Evolutionary conservation across 2,329 filamentous ascomycete genomes (phyloP).

Genomic region (Nemania abortiva): DNA sequence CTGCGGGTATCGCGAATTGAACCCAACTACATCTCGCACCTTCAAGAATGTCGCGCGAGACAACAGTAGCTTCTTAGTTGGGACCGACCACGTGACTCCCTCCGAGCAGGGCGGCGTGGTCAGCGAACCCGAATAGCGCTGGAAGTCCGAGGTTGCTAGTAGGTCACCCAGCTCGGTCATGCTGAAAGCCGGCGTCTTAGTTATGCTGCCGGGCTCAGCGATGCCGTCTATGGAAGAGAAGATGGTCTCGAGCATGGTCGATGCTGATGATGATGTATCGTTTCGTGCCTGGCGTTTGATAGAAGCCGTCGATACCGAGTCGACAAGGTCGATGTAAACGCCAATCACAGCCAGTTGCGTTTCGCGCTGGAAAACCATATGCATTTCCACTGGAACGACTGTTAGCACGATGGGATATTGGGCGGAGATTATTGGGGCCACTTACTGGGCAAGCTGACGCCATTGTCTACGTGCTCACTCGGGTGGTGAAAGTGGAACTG

Average conservation of each 20-base stretch:
- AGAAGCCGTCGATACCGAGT: constrained; percentile 51
- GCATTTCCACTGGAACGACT: constrained; percentile 60
- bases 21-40: constrained; percentile 59
- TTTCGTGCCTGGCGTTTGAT: constrained; percentile 55
- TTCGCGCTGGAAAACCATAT: constrained; percentile 68
- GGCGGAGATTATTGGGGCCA: constrained; percentile 4
- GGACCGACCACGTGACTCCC: constrained; percentile 62
- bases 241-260: constrained; percentile 61
- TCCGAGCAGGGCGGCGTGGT: constrained; percentile 64
- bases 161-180: constrained; percentile 58
- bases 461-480: constrained; percentile 61
- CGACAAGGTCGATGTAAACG: constrained; percentile 57
- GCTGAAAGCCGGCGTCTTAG: constrained; percentile 56
- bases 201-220: constrained; percentile 56
- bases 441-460: constrained; percentile 59
- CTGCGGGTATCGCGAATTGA: constrained; percentile 62
- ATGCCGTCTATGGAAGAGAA: constrained; percentile 58
- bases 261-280: constrained; percentile 44
- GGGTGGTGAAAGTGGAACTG: constrained; percentile 66
- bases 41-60: constrained; percentile 54
- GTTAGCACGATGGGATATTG: constrained; percentile 17
- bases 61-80: constrained; percentile 57
- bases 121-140: constrained; percentile 61
- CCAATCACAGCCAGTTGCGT: constrained; percentile 59
- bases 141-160: constrained; percentile 55